phyloP scores from a whole-genome alignment of 2,329 filamentous ascomycete genomes.

The Arthroderma sp. region DNA sequence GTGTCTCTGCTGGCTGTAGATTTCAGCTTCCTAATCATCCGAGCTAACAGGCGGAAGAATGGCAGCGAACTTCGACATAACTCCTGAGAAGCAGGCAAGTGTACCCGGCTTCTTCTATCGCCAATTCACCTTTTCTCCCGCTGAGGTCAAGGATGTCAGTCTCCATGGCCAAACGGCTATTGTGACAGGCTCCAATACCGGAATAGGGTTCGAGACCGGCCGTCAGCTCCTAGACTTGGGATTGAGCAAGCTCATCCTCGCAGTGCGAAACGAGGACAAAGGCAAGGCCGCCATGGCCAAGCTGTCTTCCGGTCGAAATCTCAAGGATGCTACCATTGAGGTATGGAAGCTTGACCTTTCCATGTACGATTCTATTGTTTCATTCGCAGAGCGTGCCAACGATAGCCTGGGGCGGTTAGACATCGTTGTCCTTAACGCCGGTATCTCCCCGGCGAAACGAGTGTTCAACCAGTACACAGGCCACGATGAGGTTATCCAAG shows the following conservation, averaged over 20 bases:
- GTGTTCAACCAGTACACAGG: conserved; percentile 17
- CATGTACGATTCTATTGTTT: conserved; percentile 33
- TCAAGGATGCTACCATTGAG: conserved; percentile 28
- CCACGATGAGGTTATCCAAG: conserved; percentile 21
- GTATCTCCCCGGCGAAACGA: conserved; percentile 16
- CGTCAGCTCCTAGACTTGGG: conserved; percentile 28
- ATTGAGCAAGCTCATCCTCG: conserved; percentile 35
- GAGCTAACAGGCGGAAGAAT: no score
- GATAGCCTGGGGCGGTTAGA: conserved; percentile 28
- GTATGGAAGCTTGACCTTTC: conserved; percentile 41
- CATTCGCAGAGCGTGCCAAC: conserved; percentile 27
- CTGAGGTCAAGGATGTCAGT: background rate
- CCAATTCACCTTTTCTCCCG: no score
- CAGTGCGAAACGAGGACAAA: conserved; percentile 31
- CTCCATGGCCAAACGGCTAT: conserved; percentile 30
- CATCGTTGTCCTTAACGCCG: conserved; percentile 36
- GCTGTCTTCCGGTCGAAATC: conserved; percentile 19
- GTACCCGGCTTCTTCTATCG: no score
- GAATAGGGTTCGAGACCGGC: conserved; percentile 36
- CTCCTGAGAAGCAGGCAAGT: no score
- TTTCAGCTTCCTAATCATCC: no score
- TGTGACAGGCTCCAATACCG: conserved; percentile 38
- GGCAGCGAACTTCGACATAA: no score
- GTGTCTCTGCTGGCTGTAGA: no score
- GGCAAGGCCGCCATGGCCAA: conserved; percentile 30